A percentile compares a stretch with the other conserved stretches of the same genome.
These are phyloP conservation scores for Aspergillus tubingensis DNA, from an alignment of 2,329 filamentous ascomycete species.

Conservation along the genomic window DNA sequence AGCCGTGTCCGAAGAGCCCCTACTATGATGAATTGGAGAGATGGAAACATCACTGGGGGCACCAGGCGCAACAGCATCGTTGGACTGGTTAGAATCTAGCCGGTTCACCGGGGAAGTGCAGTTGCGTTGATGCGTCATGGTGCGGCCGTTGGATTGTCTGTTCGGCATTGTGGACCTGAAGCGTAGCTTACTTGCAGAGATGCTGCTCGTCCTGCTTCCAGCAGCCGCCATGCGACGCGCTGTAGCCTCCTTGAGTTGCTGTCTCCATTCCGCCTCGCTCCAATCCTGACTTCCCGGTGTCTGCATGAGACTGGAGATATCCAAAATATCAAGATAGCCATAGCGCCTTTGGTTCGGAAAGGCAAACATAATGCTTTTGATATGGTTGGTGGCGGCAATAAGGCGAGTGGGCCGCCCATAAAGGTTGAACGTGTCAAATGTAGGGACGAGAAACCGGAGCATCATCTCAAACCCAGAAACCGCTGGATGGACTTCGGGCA, in stretches of 20 bases:
- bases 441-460: conserved; percentile 86
- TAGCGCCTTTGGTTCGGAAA: conserved; percentile 88
- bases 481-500: conserved; percentile 92
- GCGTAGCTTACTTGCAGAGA: conserved; percentile 56
- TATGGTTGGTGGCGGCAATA: conserved; percentile 82
- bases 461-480: conserved; percentile 95
- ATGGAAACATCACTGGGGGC: conserved; percentile 25
- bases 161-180: conserved; percentile 42
- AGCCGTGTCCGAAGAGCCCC: conserved; percentile 36
- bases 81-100: conserved; percentile 37
- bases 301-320: conserved; percentile 78
- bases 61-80: conserved; percentile 38
- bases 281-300: conserved; percentile 74
- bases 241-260: conserved; percentile 84
- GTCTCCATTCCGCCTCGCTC: conserved; percentile 88
- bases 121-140: conserved; percentile 27
- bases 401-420: conserved; percentile 88
- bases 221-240: conserved; percentile 49
- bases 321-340: conserved; percentile 85
- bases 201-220: conserved; percentile 52
- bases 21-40: conserved; percentile 28
- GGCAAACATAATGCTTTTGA: conserved; percentile 93
- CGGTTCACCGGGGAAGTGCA: conserved; percentile 22
- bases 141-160: conserved; percentile 39
- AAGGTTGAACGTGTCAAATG: conserved; percentile 87